Percentiles rank a stretch among this genome's conserved stretches.
Conservation (phyloP, 2,329 filamentous ascomycete species). For the Sporothrix schenckii region DNA sequence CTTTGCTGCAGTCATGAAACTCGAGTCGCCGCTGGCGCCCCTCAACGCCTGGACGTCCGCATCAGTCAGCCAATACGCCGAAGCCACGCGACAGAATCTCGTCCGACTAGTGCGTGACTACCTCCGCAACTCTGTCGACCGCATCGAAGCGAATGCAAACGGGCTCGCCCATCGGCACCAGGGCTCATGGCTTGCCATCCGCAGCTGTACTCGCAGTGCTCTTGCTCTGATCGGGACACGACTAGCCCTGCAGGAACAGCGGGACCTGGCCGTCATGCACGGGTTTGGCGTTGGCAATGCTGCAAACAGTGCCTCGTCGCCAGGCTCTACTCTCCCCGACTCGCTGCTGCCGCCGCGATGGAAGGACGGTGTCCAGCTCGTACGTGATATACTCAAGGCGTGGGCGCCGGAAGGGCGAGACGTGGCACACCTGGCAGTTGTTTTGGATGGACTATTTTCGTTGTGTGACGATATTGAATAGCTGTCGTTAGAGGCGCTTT, state of each 20-base stretch:
- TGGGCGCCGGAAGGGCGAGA: slow-evolving; percentile 7
- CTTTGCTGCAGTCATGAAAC: slow-evolving; percentile 23
- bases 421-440: slow-evolving; percentile 4
- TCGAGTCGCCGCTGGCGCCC: background rate
- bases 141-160: slow-evolving; percentile 30
- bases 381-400: background rate
- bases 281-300: background rate
- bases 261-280: slow-evolving; percentile 1
- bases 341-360: background rate
- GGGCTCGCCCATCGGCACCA: slow-evolving; percentile 33
- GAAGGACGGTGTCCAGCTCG: slow-evolving; percentile 13
- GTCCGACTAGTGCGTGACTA: slow-evolving; percentile 20
- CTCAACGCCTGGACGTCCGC: background rate
- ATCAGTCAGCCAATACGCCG: background rate
- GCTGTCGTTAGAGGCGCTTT: too few relatives aligned
- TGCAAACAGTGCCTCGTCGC: background rate
- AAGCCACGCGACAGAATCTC: background rate
- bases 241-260: slow-evolving; percentile 19
- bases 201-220: slow-evolving; percentile 28
- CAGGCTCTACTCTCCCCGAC: background rate
- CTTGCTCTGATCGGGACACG: slow-evolving; percentile 17
- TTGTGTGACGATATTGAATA: slow-evolving; percentile 18
- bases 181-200: slow-evolving; percentile 30
- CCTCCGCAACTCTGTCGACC: slow-evolving; percentile 25
- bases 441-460: background rate